Conservation (phyloP, 345 rosid species). For the Atalantia buxifolia region DNA sequence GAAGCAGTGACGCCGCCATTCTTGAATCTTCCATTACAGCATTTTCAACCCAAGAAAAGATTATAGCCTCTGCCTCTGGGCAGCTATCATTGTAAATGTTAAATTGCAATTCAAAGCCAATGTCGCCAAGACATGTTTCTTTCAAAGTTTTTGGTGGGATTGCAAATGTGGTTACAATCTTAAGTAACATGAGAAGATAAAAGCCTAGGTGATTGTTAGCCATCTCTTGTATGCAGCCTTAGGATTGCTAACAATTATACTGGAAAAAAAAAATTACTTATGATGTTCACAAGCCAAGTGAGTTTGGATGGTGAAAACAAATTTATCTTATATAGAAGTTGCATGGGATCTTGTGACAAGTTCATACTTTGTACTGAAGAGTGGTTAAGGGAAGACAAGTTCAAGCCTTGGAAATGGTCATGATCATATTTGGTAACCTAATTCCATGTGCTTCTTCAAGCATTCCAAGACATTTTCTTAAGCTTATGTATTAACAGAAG, state of each 20-base stretch:
- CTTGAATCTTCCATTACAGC: conserved; percentile 60
- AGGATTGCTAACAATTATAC: not conserved
- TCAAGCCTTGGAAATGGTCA: conserved; percentile 26
- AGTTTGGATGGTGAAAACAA: not conserved
- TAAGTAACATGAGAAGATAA: conserved; percentile 12
- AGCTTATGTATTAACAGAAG: not conserved
- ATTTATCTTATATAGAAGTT: not conserved
- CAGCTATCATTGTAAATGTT: conserved; percentile 48
- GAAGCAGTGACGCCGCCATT: conserved; percentile 78
- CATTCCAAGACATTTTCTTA: not conserved
- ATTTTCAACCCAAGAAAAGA: conserved; percentile 57
- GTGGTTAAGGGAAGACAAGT: conserved; percentile 26
- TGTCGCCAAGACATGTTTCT: conserved; percentile 43
- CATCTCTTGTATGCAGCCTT: conserved; percentile 12
- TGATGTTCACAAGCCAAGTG: not conserved
- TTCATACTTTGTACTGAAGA: not conserved
- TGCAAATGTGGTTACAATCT: conserved; percentile 22
- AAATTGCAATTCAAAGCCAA: conserved; percentile 44
- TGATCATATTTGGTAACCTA: conserved; percentile 13
- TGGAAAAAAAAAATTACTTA: not conserved
- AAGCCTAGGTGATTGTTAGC: conserved; percentile 7
- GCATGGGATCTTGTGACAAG: not conserved
- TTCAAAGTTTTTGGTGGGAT: conserved; percentile 24
- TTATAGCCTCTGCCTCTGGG: conserved; percentile 61
- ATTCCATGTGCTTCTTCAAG: conserved; percentile 17